These are phyloP conservation scores for Sclerotinia subarctica DNA, from an alignment of 2,329 filamentous ascomycete genomes.

Conservation along the genomic window DNA sequence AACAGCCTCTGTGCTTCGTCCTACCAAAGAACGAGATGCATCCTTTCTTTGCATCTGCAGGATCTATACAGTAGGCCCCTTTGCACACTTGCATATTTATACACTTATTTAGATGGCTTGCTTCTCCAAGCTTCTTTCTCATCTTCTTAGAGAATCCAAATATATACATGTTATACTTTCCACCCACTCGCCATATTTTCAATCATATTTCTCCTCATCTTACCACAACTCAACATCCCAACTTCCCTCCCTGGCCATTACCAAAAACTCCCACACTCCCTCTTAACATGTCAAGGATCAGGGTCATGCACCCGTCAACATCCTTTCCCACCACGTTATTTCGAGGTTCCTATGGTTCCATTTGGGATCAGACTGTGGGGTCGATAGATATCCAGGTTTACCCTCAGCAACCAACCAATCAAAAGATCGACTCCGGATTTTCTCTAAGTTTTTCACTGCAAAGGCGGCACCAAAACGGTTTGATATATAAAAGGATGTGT, in stretches of 20 bases:
- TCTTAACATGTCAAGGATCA: slow-evolving; percentile 15
- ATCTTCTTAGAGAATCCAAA: neutral
- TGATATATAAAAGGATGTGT: neutral
- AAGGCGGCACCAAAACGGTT: neutral
- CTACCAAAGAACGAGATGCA: neutral
- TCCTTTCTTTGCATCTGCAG: neutral
- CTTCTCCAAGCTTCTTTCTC: neutral
- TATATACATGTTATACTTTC: too few species aligned
- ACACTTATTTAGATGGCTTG: neutral
- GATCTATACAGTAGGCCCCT: neutral
- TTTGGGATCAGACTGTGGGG: slow-evolving; percentile 18
- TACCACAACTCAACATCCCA: neutral
- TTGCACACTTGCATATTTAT: slow-evolving; percentile 1
- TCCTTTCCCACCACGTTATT: slow-evolving; percentile 19
- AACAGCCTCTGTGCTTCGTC: neutral
- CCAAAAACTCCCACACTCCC: neutral
- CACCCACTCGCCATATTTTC: neutral
- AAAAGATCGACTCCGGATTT: neutral
- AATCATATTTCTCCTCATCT: neutral
- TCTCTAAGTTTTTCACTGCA: too few species aligned
- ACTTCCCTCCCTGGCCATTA: neutral
- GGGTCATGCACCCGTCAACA: slow-evolving; percentile 12
- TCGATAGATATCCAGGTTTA: neutral
- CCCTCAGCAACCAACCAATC: neutral
- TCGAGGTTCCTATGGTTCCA: slow-evolving; percentile 11